Evolutionary conservation across 169 alveolate genomes (phyloP).

Genomic region (Fabrea salina): DNA sequence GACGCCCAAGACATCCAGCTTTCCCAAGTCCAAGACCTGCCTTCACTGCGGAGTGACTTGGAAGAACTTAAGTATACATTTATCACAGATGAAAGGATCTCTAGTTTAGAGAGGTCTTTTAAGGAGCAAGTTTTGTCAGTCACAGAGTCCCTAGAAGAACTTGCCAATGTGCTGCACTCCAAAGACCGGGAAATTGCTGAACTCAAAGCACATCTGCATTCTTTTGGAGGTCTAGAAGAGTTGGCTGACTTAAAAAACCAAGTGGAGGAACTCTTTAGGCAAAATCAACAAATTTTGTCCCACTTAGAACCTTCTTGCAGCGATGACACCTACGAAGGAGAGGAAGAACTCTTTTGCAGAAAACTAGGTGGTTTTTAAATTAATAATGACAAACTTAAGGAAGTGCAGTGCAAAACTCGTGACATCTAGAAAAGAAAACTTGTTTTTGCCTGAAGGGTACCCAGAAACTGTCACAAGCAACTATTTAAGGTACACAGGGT

Average conservation of each 20-base stretch:
- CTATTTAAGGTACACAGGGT: not conserved
- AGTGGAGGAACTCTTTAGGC: not conserved
- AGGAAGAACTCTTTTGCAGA: too few relatives aligned
- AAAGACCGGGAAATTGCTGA: not conserved
- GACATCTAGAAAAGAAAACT: slow-evolving; percentile 1
- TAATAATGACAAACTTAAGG: too few relatives aligned
- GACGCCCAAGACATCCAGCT: slow-evolving; percentile 13
- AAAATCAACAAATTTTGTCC: too few relatives aligned
- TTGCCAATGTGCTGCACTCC: not conserved
- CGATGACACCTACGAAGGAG: too few relatives aligned
- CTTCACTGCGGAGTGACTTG: not conserved
- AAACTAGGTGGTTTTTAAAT: too few relatives aligned
- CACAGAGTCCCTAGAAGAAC: slow-evolving; percentile 15
- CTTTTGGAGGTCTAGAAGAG: too few relatives aligned
- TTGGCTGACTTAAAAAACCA: slow-evolving; percentile 1
- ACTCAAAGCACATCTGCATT: too few relatives aligned
- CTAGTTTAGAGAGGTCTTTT: not conserved
- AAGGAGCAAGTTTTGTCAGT: not conserved
- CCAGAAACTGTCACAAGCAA: slow-evolving; percentile 18
- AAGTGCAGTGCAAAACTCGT: too few relatives aligned
- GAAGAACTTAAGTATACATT: slow-evolving; percentile 15
- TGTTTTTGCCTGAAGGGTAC: not conserved
- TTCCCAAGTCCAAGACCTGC: not conserved
- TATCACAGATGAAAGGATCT: slow-evolving; percentile 21
- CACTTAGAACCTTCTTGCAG: too few relatives aligned